Conservation (phyloP, 2,329 filamentous ascomycete genomes). For the Aspergillus udagawae region DNA sequence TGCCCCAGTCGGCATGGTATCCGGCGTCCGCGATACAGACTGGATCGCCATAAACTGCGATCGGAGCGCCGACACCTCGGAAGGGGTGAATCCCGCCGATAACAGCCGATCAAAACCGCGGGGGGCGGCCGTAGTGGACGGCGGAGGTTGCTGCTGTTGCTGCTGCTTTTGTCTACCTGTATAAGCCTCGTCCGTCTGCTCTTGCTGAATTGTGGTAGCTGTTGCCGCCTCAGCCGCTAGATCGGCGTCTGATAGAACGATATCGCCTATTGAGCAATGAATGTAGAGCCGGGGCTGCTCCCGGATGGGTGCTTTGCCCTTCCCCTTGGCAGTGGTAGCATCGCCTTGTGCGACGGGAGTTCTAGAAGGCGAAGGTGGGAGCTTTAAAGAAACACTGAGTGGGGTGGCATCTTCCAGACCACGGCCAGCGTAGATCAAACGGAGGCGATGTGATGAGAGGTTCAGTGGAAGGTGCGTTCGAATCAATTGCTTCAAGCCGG, state of each 20-base stretch:
- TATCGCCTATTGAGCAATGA: slow-evolving; percentile 84
- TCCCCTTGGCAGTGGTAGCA: slow-evolving; percentile 13
- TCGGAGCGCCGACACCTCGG: slow-evolving; percentile 79
- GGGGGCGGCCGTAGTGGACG: slow-evolving; percentile 54
- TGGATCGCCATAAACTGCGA: slow-evolving; percentile 87
- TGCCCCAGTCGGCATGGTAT: slow-evolving; percentile 78
- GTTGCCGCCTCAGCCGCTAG: slow-evolving; percentile 61
- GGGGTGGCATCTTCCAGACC: slow-evolving; percentile 72
- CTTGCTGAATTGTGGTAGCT: slow-evolving; percentile 26
- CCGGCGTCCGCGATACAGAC: slow-evolving; percentile 75
- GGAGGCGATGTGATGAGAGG: slow-evolving; percentile 66
- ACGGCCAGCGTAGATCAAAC: slow-evolving; percentile 85
- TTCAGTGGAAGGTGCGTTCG: slow-evolving; percentile 63
- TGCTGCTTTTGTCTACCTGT: slow-evolving; percentile 8
- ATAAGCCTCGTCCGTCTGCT: slow-evolving; percentile 10
- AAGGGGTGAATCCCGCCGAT: slow-evolving; percentile 71
- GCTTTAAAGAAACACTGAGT: slow-evolving; percentile 64
- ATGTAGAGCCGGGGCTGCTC: slow-evolving; percentile 67
- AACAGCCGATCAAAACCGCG: slow-evolving; percentile 87
- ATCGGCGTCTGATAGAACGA: slow-evolving; percentile 64
- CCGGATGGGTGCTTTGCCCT: slow-evolving; percentile 55
- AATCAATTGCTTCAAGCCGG: slow-evolving; percentile 77
- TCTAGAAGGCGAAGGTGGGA: slow-evolving; percentile 54
- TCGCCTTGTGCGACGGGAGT: slow-evolving; percentile 27
- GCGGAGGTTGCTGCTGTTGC: slow-evolving; percentile 13